Percentiles rank a stretch among this genome's conserved stretches.
Evolutionary conservation across 163 green algal species (phyloP).

Genomic region (Scenedesmus sp.): DNA sequence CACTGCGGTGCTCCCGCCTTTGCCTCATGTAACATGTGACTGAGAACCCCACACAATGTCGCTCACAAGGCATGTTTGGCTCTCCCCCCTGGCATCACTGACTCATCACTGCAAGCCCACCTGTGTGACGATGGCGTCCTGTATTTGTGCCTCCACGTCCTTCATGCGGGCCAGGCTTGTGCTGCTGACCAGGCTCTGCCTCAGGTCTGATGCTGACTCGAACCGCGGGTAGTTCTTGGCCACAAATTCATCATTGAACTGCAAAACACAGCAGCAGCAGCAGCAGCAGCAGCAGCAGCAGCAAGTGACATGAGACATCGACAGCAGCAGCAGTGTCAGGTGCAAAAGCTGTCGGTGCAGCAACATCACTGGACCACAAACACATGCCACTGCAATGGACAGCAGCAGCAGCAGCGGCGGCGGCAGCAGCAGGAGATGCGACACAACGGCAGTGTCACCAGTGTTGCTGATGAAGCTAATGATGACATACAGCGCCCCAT

Average conservation of each 20-base stretch:
- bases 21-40: too few relatives aligned
- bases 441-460: too few relatives aligned
- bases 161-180: constrained; percentile 47
- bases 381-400: background rate
- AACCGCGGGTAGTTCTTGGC: constrained; percentile 36
- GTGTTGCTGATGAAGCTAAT: too few relatives aligned
- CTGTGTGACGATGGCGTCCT: constrained; percentile 43
- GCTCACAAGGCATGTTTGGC: too few relatives aligned
- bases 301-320: too few relatives aligned
- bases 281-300: background rate
- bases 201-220: constrained; percentile 46
- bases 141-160: background rate
- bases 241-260: constrained; percentile 51
- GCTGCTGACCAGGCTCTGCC: constrained; percentile 24
- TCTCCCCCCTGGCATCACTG: too few relatives aligned
- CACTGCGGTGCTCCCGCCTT: too few relatives aligned
- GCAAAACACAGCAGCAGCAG: background rate
- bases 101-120: background rate
- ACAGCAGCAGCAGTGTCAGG: background rate
- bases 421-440: too few relatives aligned
- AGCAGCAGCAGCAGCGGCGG: background rate
- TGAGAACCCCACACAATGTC: too few relatives aligned
- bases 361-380: background rate
- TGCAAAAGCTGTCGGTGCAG: too few relatives aligned
- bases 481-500: too few relatives aligned